Base-by-base conservation (phyloP, 306 rosid species). In the Fagus crenata region DNA sequence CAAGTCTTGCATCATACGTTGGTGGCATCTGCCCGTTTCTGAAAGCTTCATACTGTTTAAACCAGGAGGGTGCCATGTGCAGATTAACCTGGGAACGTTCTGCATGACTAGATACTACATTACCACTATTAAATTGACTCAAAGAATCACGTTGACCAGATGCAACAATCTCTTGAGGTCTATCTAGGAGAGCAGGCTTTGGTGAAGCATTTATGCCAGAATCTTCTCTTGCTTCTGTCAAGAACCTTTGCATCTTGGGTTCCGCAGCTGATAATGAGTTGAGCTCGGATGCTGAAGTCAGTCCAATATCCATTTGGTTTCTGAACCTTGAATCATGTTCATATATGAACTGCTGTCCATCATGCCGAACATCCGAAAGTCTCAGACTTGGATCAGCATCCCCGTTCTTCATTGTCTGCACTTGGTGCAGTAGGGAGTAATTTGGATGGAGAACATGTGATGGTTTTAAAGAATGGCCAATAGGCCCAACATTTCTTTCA, bases 21-120 rank as follows among this genome's bases (percentile, higher is more conserved):
- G 81, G 61, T 32, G 78, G 80, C 51, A 80, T 49, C 85, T 69
- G 89, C 75, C 84, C 89, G 69, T 85, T 85, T 80, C 79, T 83
- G 17, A 75, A 73, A 68, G 73, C 71, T 40, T 55, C 80, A 9
- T 68, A 68, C 68, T 77, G 89, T 71, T 87, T 83, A 65, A 78
- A 83, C 91, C 82, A 85, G 69, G 83, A 75, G 31, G 88, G 69
- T 64, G 67, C 85, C 73, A 67, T 60, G 8, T n/a, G 49, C 33
- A 77, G 32, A 74, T 77, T 82, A 46, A 53, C 63, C 75, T 33
- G 74, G 67, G 85, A 70, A 77, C 74, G 71, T 84, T 80, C 88
- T 4, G 37, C 80, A 46, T 69, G 59, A 75, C 39, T 67, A 31
- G 72, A 67, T 67, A 51, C 76, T 75, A 53, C 68, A 84, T 67